Evolutionary conservation across 1,139 yeast species (phyloP), one percentile per base, ranked within the genome.

Genomic region (Candida freyschussii): DNA sequence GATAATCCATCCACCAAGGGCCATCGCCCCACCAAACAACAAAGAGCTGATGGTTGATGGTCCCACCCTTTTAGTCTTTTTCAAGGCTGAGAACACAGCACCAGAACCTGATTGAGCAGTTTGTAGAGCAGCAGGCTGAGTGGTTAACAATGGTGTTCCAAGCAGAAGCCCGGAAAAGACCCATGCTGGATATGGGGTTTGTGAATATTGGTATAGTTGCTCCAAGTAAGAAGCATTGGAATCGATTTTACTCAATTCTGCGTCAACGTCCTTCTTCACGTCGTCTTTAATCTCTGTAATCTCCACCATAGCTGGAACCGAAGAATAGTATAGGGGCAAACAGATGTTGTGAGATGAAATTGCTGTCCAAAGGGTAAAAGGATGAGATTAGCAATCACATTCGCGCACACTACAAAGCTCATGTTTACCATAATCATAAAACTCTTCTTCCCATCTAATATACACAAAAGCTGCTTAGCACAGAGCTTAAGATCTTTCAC

Each of bases 1-100:
- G 36, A 82, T 73, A 66, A 89, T 80, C 66, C 75, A 83, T 12
- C 89, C 85, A 17, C 96, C 96, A 13, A 84, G 60, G 2, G 81
- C 83, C 44, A 76, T 67, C 20, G 89, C 80, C 1, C 75, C 63
- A 6, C 94, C 89, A 55, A 85, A 86, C 4, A 78, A 59, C 8
- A 67, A 45, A 13, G 72, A 68, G 23, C 71, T 62, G 19, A 62
- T 41, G 13, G 61, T 59, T 1, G 70, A 57, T 3, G 83, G 81
- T 14, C 71, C 67, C 24, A 65, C 50, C 7, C 26, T 29, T 15
- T 47, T 33, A 10, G 29, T 31, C 21, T 27, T 20, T 14, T 27
- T 34, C 17, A 15, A 11, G n/a, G 19, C 10, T 6, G 19, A 17
- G 30, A 31, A 18, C 12, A 32, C 9, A 19, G 26, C 27, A 2